phyloP scores from a whole-genome alignment of 129 eudicot genomes.

The Lonicera japonica region DNA sequence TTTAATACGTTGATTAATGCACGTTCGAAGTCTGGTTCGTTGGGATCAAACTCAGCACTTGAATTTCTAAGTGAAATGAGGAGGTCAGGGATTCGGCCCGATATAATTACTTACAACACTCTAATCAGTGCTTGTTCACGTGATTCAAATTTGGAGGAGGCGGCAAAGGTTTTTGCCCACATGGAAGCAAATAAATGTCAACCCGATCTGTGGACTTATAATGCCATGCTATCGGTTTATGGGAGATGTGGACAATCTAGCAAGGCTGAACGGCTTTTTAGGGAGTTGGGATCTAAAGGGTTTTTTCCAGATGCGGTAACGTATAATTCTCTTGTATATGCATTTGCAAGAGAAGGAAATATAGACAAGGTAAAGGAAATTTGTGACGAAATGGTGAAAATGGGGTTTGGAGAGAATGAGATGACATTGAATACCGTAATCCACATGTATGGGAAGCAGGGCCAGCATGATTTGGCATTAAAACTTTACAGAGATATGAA shows the following conservation, averaged over 20 bases:
- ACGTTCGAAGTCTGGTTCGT: constrained; percentile 64
- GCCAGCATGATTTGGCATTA: constrained; percentile 63
- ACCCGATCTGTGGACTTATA: constrained; percentile 97
- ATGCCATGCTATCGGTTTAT: constrained; percentile 89
- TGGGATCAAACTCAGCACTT: constrained; percentile 60
- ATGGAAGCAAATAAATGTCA: constrained; percentile 73
- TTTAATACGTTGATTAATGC: constrained; percentile 90
- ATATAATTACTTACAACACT: constrained; percentile 89
- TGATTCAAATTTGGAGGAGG: constrained; percentile 80
- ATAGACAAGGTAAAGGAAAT: constrained; percentile 57
- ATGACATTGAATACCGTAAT: constrained; percentile 89
- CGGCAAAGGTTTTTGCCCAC: constrained; percentile 64
- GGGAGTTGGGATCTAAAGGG: constrained; percentile 62
- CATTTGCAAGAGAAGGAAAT: constrained; percentile 85
- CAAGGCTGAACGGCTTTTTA: constrained; percentile 65
- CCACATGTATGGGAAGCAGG: constrained; percentile 85
- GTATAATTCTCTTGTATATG: constrained; percentile 78
- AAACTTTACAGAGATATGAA: constrained; percentile 69
- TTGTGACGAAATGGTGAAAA: constrained; percentile 69
- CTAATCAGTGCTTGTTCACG: constrained; percentile 91
- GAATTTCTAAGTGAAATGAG: constrained; percentile 66
- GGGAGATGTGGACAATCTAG: constrained; percentile 73
- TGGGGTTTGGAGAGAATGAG: constrained; percentile 82
- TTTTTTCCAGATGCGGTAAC: constrained; percentile 93
- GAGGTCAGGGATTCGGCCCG: constrained; percentile 74